Conservation (phyloP, 1,284 basidiomycete genomes). For the Microbotryomycetes sp. region DNA sequence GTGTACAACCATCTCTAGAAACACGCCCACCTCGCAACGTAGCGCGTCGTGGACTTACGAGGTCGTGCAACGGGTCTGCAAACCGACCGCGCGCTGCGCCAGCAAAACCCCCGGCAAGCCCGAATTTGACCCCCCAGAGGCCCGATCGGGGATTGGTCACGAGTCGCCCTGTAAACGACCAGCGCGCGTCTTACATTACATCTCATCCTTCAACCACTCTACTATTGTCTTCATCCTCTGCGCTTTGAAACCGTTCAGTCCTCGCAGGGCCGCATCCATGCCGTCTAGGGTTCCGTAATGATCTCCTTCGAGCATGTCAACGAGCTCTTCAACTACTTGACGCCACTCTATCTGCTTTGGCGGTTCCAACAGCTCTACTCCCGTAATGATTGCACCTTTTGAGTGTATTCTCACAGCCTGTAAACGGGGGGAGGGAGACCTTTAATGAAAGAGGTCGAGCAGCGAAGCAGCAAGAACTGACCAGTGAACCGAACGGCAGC, state of each 20-base stretch:
- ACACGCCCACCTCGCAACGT: too few relatives aligned
- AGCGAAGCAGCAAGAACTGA: background rate
- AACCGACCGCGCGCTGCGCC: background rate
- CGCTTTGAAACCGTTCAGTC: background rate
- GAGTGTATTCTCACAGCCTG: constrained; percentile 43
- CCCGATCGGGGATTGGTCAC: background rate
- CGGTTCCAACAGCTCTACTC: constrained; percentile 19
- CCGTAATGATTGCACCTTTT: constrained; percentile 46
- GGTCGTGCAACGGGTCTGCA: background rate
- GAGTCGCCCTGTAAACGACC: too few relatives aligned
- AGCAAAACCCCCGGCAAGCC: background rate
- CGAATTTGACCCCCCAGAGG: background rate
- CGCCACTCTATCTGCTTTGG: constrained; percentile 3
- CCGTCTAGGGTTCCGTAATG: constrained; percentile 28
- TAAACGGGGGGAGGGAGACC: background rate
- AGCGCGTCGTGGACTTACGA: background rate
- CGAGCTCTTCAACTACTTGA: constrained; percentile 3
- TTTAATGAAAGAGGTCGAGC: background rate
- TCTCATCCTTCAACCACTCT: constrained; percentile 13
- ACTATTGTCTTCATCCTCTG: constrained; percentile 4
- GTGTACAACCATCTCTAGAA: too few relatives aligned
- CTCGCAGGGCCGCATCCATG: background rate
- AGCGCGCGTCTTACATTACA: constrained; percentile 1
- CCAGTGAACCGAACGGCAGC: constrained; percentile 17
- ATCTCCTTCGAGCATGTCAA: constrained; percentile 18